phyloP scores from a whole-genome alignment of 257 asterid species.

The Gentiana straminea region DNA sequence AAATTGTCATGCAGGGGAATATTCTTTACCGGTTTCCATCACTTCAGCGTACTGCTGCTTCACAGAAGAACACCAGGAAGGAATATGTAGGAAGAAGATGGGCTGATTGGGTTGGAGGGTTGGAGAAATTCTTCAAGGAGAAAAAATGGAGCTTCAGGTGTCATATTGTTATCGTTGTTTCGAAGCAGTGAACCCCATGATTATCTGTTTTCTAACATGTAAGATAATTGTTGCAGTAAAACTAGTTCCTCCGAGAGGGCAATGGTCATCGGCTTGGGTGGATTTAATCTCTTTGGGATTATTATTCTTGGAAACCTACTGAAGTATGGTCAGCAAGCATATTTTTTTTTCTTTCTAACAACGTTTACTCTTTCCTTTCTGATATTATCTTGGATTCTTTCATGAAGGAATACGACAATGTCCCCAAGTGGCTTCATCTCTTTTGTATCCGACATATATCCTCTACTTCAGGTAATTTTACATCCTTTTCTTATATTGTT shows the following conservation, averaged over 20 bases:
- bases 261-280: constrained; percentile 92
- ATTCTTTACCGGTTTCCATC: constrained; percentile 93
- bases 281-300: constrained; percentile 81
- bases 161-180: not conserved
- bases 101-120: constrained; percentile 63
- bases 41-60: constrained; percentile 89
- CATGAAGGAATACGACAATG: constrained; percentile 61
- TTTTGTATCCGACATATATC: constrained; percentile 70
- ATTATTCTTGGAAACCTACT: constrained; percentile 81
- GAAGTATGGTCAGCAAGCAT: constrained; percentile 42
- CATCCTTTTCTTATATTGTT: constrained; percentile 5
- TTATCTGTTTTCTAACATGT: constrained; percentile 14
- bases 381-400: constrained; percentile 9
- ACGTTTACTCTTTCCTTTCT: constrained; percentile 4
- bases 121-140: constrained; percentile 60
- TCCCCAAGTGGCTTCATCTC: constrained; percentile 60
- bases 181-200: constrained; percentile 1
- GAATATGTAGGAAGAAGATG: constrained; percentile 70
- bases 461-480: constrained; percentile 72
- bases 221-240: constrained; percentile 46
- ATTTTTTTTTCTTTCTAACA: constrained; percentile 9
- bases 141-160: constrained; percentile 38
- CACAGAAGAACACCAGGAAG: constrained; percentile 60
- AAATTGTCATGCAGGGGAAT: constrained; percentile 59
- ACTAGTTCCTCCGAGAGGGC: constrained; percentile 76